Percentiles rank a stretch among this genome's conserved stretches.
phyloP scores from a whole-genome alignment of 2,329 filamentous ascomycete species.

The Alternaria sp. region DNA sequence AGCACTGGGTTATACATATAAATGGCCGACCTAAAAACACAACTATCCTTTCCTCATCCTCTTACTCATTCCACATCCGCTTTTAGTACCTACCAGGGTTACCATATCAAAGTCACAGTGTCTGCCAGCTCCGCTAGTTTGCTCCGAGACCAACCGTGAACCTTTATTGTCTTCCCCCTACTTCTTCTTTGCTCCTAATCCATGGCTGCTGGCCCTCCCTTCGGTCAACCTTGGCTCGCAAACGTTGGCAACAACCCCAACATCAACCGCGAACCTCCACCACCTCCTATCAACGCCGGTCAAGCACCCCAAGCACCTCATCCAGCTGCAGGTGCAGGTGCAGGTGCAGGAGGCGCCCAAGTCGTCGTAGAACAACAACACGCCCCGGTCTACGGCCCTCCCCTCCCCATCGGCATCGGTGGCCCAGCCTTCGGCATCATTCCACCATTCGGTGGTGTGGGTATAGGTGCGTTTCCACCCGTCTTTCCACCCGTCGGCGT shows the following conservation, averaged over 20 bases:
- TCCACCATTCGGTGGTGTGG: conserved; percentile 30
- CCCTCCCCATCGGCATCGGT: conserved; percentile 33
- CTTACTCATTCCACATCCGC: background rate
- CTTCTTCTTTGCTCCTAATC: background rate
- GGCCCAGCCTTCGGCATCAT: conserved; percentile 26
- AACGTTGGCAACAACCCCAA: conserved; percentile 48
- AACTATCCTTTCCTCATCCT: background rate
- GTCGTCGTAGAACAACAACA: conserved; percentile 37
- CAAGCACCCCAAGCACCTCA: conserved; percentile 19
- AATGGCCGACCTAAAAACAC: background rate
- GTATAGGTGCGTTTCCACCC: conserved; percentile 39
- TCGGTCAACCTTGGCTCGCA: conserved; percentile 38
- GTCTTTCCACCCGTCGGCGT: conserved; percentile 25
- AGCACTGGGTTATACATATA: conserved; percentile 7
- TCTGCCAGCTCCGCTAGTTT: background rate
- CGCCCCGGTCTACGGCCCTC: conserved; percentile 35
- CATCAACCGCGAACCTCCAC: conserved; percentile 46
- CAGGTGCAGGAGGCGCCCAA: conserved; percentile 10
- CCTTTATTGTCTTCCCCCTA: background rate
- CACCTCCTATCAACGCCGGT: conserved; percentile 36
- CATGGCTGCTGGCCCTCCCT: conserved; percentile 43
- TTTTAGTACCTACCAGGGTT: background rate
- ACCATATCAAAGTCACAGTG: background rate
- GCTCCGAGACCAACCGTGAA: background rate
- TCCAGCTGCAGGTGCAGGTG: conserved; percentile 5